These are phyloP conservation scores for Ceratocystis cacaofunesta DNA, from an alignment of 2,329 filamentous ascomycete genomes.

Conservation along the genomic window DNA sequence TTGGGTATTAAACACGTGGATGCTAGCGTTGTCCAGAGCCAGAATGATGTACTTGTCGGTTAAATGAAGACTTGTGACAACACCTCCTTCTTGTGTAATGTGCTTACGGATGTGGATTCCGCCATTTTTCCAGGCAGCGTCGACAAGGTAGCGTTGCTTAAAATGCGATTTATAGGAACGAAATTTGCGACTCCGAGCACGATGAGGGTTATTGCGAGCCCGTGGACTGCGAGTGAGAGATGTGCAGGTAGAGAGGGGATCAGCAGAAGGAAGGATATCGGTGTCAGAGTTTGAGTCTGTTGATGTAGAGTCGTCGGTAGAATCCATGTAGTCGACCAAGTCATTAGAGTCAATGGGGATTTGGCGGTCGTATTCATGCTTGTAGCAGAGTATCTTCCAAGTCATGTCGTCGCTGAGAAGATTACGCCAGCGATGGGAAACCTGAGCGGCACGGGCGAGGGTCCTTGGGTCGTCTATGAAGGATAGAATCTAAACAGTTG, in stretches of 20 bases:
- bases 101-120: constrained; percentile 71
- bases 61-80: constrained; percentile 88
- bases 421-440: constrained; percentile 89
- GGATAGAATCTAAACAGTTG: constrained; percentile 55
- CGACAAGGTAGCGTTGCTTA: constrained; percentile 92
- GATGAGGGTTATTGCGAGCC: not conserved
- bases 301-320: not conserved
- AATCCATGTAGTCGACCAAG: not conserved
- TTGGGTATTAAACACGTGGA: constrained; percentile 91
- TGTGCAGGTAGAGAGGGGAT: not conserved
- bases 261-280: too few relatives aligned
- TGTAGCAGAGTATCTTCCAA: constrained; percentile 94
- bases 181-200: constrained; percentile 38
- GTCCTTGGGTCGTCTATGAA: constrained; percentile 97
- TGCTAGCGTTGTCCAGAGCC: constrained; percentile 93
- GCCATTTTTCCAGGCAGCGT: constrained; percentile 89
- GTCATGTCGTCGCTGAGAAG: constrained; percentile 91
- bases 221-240: constrained; percentile 22
- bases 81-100: constrained; percentile 90
- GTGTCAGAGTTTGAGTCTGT: not conserved
- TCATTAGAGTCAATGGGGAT: constrained; percentile 32
- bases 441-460: constrained; percentile 80
- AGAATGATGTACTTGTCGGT: constrained; percentile 96
- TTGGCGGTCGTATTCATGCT: constrained; percentile 67
- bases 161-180: constrained; percentile 92